A percentile compares a stretch with the other conserved stretches of the same genome.
Conservation (phyloP, 441 rosid species). For the Erodium trifolium region DNA sequence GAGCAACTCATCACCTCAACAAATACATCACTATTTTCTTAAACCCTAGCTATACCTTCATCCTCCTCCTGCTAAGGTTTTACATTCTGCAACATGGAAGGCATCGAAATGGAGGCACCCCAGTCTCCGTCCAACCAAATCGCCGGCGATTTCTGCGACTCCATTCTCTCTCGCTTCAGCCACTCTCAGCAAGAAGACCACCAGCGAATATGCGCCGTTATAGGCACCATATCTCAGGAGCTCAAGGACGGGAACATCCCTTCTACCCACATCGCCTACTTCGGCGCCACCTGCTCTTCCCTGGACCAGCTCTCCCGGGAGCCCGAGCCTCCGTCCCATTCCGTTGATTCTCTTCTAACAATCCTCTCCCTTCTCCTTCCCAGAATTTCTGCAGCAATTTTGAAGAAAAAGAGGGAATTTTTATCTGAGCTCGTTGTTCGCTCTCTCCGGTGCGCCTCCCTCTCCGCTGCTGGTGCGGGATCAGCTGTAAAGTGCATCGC, state of each 20-base stretch:
- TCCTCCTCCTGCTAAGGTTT: conserved; percentile 8
- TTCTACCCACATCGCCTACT: conserved; percentile 20
- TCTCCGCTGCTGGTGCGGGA: conserved; percentile 33
- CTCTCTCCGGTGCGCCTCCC: conserved; percentile 35
- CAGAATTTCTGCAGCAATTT: conserved; percentile 11
- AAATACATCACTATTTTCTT: not conserved
- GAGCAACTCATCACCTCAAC: too few relatives aligned
- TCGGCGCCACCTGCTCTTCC: too few relatives aligned
- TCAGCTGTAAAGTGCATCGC: conserved; percentile 61
- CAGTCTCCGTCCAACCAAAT: not conserved
- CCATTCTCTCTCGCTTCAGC: conserved; percentile 42
- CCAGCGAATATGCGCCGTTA: conserved; percentile 51
- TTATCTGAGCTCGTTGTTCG: conserved; percentile 36
- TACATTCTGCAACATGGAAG: conserved; percentile 25
- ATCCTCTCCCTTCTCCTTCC: too few relatives aligned
- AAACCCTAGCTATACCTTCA: conserved; percentile 22
- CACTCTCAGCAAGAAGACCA: conserved; percentile 48
- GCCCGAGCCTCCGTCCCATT: too few relatives aligned
- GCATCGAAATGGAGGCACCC: conserved; percentile 29
- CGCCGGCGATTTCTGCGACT: conserved; percentile 45
- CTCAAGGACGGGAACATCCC: conserved; percentile 57
- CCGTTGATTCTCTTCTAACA: too few relatives aligned
- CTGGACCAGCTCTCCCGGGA: too few relatives aligned
- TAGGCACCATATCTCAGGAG: conserved; percentile 67
- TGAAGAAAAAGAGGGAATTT: conserved; percentile 45